Percentiles rank a stretch among this genome's conserved stretches.
Evolutionary conservation across 2,329 filamentous ascomycete species (phyloP).

Genomic region (Onygenales sp.): DNA sequence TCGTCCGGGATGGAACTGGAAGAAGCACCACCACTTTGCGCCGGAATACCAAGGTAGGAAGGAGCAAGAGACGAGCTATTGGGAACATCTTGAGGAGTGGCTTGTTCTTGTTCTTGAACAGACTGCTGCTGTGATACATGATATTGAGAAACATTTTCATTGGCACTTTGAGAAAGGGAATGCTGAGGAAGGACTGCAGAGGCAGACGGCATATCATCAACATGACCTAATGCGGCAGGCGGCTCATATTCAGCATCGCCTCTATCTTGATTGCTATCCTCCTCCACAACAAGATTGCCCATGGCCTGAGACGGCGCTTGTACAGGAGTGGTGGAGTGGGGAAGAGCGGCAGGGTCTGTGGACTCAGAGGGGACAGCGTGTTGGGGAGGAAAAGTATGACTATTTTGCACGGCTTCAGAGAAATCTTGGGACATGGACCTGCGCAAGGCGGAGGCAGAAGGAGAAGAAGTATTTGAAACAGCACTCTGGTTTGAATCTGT

Average conservation of each 20-base stretch:
- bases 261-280: conserved; percentile 48
- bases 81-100: conserved; percentile 39
- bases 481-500: conserved; percentile 22
- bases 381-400: conserved; percentile 21
- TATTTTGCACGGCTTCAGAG: conserved; percentile 20
- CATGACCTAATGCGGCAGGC: conserved; percentile 37
- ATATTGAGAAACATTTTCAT: conserved; percentile 45
- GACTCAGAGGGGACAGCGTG: conserved; percentile 26
- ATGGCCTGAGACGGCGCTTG: conserved; percentile 42
- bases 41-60: conserved; percentile 36
- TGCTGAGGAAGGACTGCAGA: conserved; percentile 42
- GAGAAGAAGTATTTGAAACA: conserved; percentile 18
- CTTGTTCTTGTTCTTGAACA: conserved; percentile 44
- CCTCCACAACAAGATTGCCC: conserved; percentile 55
- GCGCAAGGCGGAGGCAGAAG: conserved; percentile 15
- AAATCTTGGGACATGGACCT: conserved; percentile 17
- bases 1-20: conserved; percentile 25
- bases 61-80: conserved; percentile 40
- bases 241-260: conserved; percentile 45
- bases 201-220: conserved; percentile 35
- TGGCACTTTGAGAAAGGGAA: conserved; percentile 47
- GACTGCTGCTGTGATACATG: conserved; percentile 54
- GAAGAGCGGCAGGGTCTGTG: conserved; percentile 21
- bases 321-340: conserved; percentile 22
- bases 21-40: conserved; percentile 31